A percentile compares a stretch with the other conserved stretches of the same genome.
These are phyloP conservation scores for Podospora anserina DNA, from an alignment of 495 filamentous ascomycete genomes.

Conservation along the genomic window DNA sequence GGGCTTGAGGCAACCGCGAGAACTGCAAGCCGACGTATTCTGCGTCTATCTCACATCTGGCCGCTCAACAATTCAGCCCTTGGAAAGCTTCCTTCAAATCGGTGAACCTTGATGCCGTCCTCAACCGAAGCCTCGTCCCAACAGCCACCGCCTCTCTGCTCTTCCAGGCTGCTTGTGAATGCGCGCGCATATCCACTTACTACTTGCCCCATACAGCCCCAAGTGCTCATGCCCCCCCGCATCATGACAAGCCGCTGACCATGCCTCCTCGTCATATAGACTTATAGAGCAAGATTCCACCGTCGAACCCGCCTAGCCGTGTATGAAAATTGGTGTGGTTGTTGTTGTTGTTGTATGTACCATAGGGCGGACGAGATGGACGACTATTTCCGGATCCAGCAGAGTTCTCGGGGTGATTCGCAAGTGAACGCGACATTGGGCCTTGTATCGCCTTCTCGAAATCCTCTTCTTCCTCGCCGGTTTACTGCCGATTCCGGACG, in stretches of 20 bases:
- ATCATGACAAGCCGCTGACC: slow-evolving; percentile 14
- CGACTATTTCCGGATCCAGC: slow-evolving; percentile 63
- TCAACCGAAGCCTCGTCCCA: background rate
- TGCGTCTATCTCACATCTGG: background rate
- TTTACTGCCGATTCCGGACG: slow-evolving; percentile 92
- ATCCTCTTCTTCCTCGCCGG: slow-evolving; percentile 69
- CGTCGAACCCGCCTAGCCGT: slow-evolving; percentile 41
- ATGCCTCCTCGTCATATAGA: slow-evolving; percentile 8
- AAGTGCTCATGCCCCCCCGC: background rate
- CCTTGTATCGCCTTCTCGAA: slow-evolving; percentile 61
- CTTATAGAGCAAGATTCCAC: slow-evolving; percentile 30
- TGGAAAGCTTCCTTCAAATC: background rate
- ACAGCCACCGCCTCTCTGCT: background rate
- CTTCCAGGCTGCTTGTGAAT: background rate
- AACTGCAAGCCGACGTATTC: background rate
- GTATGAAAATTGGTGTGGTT: slow-evolving; percentile 42
- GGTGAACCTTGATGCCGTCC: background rate
- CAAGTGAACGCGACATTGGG: slow-evolving; percentile 60
- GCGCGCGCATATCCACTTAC: background rate
- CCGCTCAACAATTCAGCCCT: background rate
- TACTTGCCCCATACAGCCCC: background rate
- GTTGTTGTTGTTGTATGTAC: slow-evolving; percentile 35
- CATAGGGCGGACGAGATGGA: slow-evolving; percentile 66
- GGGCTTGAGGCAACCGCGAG: too few relatives aligned
- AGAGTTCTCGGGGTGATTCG: slow-evolving; percentile 66